phyloP scores from a whole-genome alignment of 345 rosid genomes.

The Eutrema japonicum region DNA sequence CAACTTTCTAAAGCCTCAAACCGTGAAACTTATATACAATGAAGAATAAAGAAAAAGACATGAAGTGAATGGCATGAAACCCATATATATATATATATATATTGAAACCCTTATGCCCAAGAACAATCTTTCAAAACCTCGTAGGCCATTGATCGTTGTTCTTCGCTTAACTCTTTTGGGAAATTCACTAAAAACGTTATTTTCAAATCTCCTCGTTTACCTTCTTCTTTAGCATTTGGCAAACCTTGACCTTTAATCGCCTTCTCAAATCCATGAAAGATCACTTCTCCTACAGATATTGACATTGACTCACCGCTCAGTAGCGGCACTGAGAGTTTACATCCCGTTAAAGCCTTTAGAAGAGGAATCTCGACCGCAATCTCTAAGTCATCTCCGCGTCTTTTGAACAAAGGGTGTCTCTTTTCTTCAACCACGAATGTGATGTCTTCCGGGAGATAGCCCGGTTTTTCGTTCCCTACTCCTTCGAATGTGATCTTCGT shows the following conservation, averaged over 20 bases:
- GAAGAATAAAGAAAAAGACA: slow-evolving; percentile 12
- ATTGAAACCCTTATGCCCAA: slow-evolving; percentile 27
- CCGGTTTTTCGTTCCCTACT: slow-evolving; percentile 81
- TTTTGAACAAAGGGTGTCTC: slow-evolving; percentile 63
- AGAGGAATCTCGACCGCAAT: slow-evolving; percentile 72
- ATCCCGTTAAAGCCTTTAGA: slow-evolving; percentile 77
- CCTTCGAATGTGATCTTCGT: slow-evolving; percentile 86
- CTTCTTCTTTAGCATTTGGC: slow-evolving; percentile 58
- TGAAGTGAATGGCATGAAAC: slow-evolving; percentile 7
- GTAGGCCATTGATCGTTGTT: slow-evolving; percentile 55
- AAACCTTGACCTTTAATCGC: slow-evolving; percentile 74
- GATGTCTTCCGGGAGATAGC: slow-evolving; percentile 70
- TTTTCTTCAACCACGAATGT: slow-evolving; percentile 64
- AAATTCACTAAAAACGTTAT: slow-evolving; percentile 65
- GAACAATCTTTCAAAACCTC: slow-evolving; percentile 61
- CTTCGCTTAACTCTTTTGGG: slow-evolving; percentile 55
- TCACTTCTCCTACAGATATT: slow-evolving; percentile 55
- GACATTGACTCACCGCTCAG: slow-evolving; percentile 64
- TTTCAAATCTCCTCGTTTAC: slow-evolving; percentile 65
- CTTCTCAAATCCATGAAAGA: slow-evolving; percentile 69
- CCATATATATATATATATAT: neutral
- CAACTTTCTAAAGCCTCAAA: slow-evolving; percentile 21
- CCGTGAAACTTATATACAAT: slow-evolving; percentile 36
- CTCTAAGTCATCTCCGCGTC: slow-evolving; percentile 70
- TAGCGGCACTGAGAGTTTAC: slow-evolving; percentile 68